phyloP scores from a whole-genome alignment of 345 rosid species.

The Iberis pinnata region DNA sequence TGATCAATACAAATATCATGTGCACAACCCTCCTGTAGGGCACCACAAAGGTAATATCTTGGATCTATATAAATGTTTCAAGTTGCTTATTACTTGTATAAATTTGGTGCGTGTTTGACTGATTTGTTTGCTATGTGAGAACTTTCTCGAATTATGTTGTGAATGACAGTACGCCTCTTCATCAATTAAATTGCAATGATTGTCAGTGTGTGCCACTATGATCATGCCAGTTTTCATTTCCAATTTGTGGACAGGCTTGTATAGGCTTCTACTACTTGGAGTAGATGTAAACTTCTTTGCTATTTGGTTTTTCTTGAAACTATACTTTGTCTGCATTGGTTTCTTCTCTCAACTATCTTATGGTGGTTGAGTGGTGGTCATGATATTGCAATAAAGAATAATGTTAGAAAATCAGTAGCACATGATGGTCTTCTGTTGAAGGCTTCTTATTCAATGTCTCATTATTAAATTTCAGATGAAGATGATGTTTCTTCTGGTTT shows the following conservation, averaged over 20 bases:
- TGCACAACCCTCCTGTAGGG: conserved; percentile 52
- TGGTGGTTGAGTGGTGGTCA: conserved; percentile 19
- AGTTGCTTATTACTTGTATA: not conserved
- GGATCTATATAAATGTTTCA: conserved; percentile 5
- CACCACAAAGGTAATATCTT: conserved; percentile 45
- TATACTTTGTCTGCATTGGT: not conserved
- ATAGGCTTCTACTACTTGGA: not conserved
- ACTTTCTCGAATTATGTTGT: not conserved
- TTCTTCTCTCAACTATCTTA: conserved; percentile 14
- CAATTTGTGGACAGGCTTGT: too few relatives aligned
- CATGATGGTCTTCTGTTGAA: conserved; percentile 3
- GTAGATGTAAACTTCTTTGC: conserved; percentile 1
- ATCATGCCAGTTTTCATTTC: not conserved
- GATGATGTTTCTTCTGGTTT: conserved; percentile 47
- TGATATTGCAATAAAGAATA: not conserved
- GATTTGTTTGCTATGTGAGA: not conserved
- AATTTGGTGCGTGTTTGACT: not conserved
- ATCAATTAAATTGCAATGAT: not conserved
- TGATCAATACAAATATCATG: conserved; percentile 45
- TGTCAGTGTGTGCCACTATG: not conserved
- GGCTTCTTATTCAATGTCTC: conserved; percentile 3
- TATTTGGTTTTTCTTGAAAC: conserved; percentile 5
- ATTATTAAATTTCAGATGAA: conserved; percentile 44
- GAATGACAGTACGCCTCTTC: conserved; percentile 4
- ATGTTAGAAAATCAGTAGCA: not conserved